phyloP scores from a whole-genome alignment of 1,284 basidiomycete species.

The Sparassis latifolia region DNA sequence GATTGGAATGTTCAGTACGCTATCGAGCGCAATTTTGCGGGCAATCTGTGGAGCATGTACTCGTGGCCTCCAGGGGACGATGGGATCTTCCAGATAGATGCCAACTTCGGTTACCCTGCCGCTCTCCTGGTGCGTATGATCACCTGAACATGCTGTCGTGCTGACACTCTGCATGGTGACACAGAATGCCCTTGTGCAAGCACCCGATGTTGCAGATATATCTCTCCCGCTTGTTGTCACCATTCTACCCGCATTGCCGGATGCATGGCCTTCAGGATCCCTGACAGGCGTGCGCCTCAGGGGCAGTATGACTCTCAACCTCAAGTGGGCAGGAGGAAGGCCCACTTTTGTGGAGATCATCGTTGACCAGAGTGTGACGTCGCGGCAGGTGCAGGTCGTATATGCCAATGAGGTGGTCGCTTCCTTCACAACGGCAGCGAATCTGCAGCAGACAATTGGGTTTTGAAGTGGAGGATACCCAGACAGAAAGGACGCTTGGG shows the following conservation, averaged over 20 bases:
- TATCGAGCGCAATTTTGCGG: slow-evolving; percentile 52
- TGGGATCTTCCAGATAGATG: slow-evolving; percentile 71
- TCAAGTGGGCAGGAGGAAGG: slow-evolving; percentile 46
- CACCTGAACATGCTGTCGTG: not conserved
- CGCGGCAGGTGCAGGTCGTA: slow-evolving; percentile 38
- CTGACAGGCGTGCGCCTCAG: slow-evolving; percentile 49
- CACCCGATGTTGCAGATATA: slow-evolving; percentile 51
- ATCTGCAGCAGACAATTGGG: slow-evolving; percentile 1
- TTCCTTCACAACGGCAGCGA: slow-evolving; percentile 29
- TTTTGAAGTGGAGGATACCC: not conserved
- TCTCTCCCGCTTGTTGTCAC: slow-evolving; percentile 45
- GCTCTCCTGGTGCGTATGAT: slow-evolving; percentile 50
- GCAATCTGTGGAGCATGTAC: slow-evolving; percentile 64
- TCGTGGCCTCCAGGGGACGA: slow-evolving; percentile 34
- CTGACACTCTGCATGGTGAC: not conserved
- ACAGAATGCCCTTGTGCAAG: slow-evolving; percentile 65
- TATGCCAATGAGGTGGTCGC: slow-evolving; percentile 38
- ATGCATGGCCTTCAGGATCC: slow-evolving; percentile 52
- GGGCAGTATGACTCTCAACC: slow-evolving; percentile 50
- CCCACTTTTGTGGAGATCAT: slow-evolving; percentile 34
- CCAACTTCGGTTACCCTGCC: slow-evolving; percentile 63
- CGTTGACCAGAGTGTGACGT: slow-evolving; percentile 22
- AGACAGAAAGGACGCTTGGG: too few relatives aligned
- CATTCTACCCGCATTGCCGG: slow-evolving; percentile 59
- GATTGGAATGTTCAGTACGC: slow-evolving; percentile 39